Evolutionary conservation across 169 alveolate species (phyloP), one percentile per base, ranked within the genome.

Genomic region (Miamiensis avidus): DNA sequence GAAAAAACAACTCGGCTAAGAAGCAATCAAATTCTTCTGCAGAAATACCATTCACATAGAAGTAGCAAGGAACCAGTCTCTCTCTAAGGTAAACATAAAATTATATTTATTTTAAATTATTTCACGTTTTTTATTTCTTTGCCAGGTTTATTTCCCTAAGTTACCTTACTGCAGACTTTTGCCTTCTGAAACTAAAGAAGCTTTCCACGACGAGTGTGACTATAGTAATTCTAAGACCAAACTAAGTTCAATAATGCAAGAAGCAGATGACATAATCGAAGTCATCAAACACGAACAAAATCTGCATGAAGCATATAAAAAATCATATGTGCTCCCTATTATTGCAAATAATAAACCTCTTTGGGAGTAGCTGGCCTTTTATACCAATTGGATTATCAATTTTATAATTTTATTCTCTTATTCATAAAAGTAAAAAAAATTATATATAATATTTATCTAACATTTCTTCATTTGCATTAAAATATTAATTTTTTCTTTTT

Each of bases 161-260:
- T 84, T 89, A 27, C 95, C 95, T 25, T 82, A 83, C 78, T 91
- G 91, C 32, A 87, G 84, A 83, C 84, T 87, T 31, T 75, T 91
- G 31, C 89, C 93, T 6, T 88, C 86, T 31, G 95, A 91, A 89
- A 77, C 83, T 75, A 91, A 87, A 82, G 88, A 85, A 65, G 92
- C 86, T 30, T 91, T 91, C 78, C 87, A 88, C 34, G 90, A 88
- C 34, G 76, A 81, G 27, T 78, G 89, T 65, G 92, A 86, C 34
- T 87, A 91, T 49, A 83, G 91, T 49, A 81, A 91, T 1, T 81
- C 87, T 26, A 84, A 87, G 34, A 85, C 88, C 27, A 88, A 91
- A 89, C 82, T 91, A 32, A 88, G 82, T 34, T 34, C 73, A 25
- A 76, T 91, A 11, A 89, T 91, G 84, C 83, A 87, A 49, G 75